A percentile compares a stretch with the other conserved stretches of the same genome.
phyloP scores from a whole-genome alignment of 306 rosid species.

The Sicyos edulis region DNA sequence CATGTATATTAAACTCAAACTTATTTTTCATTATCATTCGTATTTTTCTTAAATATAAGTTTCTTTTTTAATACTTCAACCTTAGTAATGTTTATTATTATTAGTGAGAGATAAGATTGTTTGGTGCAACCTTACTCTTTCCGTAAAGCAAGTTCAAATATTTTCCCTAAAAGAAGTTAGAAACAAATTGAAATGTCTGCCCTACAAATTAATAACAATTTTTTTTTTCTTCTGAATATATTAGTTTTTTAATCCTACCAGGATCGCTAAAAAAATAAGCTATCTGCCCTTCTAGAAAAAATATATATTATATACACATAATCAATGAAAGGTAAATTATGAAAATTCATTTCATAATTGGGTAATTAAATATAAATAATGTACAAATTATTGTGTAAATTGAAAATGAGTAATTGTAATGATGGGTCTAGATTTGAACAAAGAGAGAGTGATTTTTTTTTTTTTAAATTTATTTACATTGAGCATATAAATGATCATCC shows the following conservation, averaged over 20 bases:
- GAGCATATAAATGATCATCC: neutral
- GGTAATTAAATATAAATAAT: slow-evolving; percentile 12
- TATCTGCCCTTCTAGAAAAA: neutral
- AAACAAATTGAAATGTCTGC: neutral
- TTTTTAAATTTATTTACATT: too few relatives aligned
- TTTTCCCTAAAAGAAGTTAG: neutral
- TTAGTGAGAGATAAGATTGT: neutral
- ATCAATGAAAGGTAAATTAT: neutral
- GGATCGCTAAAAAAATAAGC: neutral
- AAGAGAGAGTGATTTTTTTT: too few relatives aligned
- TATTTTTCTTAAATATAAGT: neutral
- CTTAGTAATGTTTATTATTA: neutral
- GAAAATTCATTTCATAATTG: neutral
- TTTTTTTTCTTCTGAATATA: neutral
- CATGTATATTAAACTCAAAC: neutral
- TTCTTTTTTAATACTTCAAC: neutral
- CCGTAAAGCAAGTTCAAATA: neutral
- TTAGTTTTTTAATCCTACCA: neutral
- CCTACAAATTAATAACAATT: neutral
- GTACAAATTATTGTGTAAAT: neutral
- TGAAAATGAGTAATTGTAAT: neutral
- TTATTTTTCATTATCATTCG: neutral
- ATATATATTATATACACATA: neutral
- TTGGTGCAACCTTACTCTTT: neutral
- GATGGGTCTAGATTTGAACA: neutral